Evolutionary conservation across 257 asterid species (phyloP), one percentile per base, ranked within the genome.

Genomic region (Ligustrum vulgare): DNA sequence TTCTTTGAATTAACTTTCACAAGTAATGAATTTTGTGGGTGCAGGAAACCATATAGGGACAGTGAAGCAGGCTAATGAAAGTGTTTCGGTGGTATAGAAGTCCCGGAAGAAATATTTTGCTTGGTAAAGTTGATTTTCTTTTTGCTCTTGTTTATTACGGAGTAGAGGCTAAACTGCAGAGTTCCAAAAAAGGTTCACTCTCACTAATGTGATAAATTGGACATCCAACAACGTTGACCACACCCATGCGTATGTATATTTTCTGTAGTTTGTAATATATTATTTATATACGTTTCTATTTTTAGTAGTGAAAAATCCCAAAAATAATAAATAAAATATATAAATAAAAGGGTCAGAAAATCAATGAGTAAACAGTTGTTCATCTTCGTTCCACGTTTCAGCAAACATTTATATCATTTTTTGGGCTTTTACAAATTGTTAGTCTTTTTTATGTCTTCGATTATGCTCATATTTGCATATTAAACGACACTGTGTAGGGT

Each of bases 11-110:
- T 22, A 7, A 23, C 66, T 23, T 60, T 15, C 34, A 2, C 11
- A 20, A 41, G 51, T 51, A 34, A 64, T 65, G 39, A 51, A 35
- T 66, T 71, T 32, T 13, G n/a, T 75, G 74, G 51, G 60, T 81
- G 80, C 80, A 85, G 88, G 83, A 75, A 77, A 69, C 69, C 37
- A 81, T 67, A 56, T 78, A 78, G 80, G 80, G 67, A 64, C 79
- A 70, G 71, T 86, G 78, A 85, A 86, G 85, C 84, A 81, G 78
- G 79, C 75, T 64, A 69, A 70, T 70, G 87, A 82, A 70, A 76
- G 84, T 67, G 82, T 86, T 78, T 82, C 86, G 8, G 85, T 84
- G 78, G 82, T 84, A 80, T 84, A 84, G 86, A 82, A 71, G 63
- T 76, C 74, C 75, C 45, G 67, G 49, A 71, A 78, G 80, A 70